Evolutionary conservation across 257 asterid genomes (phyloP).

Genomic region (Scutellaria baicalensis): DNA sequence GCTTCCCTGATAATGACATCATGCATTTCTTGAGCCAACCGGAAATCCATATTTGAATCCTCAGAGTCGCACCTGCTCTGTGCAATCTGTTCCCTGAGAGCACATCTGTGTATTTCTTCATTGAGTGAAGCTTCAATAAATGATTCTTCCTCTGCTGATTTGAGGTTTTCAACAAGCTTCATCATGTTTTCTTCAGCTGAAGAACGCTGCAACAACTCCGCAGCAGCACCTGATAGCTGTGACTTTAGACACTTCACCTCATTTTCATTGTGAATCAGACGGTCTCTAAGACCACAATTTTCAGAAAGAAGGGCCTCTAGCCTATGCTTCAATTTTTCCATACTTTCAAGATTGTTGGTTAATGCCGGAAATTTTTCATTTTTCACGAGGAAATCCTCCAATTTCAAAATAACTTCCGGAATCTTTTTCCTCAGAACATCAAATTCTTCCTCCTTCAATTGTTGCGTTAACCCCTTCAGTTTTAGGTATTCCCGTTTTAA

Average conservation of each 20-base stretch:
- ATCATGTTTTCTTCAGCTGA: conserved; percentile 46
- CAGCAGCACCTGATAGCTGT: conserved; percentile 40
- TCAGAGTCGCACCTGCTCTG: conserved; percentile 25
- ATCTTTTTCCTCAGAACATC: conserved; percentile 59
- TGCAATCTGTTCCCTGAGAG: conserved; percentile 39
- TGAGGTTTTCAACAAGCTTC: conserved; percentile 35
- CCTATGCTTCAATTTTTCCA: conserved; percentile 39
- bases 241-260: conserved; percentile 52
- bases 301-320: conserved; percentile 55
- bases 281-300: conserved; percentile 48
- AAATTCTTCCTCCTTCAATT: conserved; percentile 62
- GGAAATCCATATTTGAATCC: conserved; percentile 37
- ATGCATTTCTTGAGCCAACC: conserved; percentile 27
- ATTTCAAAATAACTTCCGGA: conserved; percentile 45
- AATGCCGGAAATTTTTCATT: conserved; percentile 41
- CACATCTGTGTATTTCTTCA: conserved; percentile 51
- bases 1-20: no score
- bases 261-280: conserved; percentile 41
- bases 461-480: conserved; percentile 39
- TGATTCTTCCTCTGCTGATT: conserved; percentile 39
- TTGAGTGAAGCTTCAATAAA: conserved; percentile 35
- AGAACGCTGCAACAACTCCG: conserved; percentile 39
- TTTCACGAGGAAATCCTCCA: conserved; percentile 55
- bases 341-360: conserved; percentile 25
- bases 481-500: conserved; percentile 64